These are phyloP conservation scores for Leccinum subtestaceum DNA, from an alignment of 768 basidiomycete genomes.

Conservation along the genomic window DNA sequence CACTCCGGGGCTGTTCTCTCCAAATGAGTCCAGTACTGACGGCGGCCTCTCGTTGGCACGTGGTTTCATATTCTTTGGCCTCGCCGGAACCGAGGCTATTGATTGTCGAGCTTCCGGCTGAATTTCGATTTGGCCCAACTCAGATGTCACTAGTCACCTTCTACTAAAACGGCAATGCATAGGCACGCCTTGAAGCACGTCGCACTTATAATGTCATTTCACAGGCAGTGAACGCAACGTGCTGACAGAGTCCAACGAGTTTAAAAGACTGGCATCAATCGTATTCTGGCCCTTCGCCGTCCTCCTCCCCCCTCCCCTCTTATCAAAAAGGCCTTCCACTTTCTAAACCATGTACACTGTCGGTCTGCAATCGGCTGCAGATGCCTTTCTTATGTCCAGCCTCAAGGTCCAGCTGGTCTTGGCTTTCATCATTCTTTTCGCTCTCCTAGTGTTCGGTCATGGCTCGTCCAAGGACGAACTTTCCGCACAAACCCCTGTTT, in stretches of 20 bases:
- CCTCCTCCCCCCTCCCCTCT: conserved; percentile 8
- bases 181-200: conserved; percentile 27
- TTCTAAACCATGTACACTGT: conserved; percentile 40
- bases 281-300: conserved; percentile 22
- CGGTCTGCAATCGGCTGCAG: conserved; percentile 39
- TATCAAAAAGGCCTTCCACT: conserved; percentile 26
- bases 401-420: conserved; percentile 34
- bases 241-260: conserved; percentile 9
- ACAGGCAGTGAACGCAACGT: conserved; percentile 24
- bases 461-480: conserved; percentile 46
- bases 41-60: conserved; percentile 17
- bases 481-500: conserved; percentile 41
- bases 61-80: conserved; percentile 13
- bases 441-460: conserved; percentile 39
- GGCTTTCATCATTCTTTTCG: conserved; percentile 33
- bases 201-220: conserved; percentile 25
- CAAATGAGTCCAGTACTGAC: conserved; percentile 9
- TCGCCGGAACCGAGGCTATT: conserved; percentile 28
- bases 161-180: conserved; percentile 12
- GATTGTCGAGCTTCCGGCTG: conserved; percentile 22
- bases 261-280: conserved; percentile 29
- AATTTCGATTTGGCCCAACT: conserved; percentile 11
- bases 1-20: conserved; percentile 12
- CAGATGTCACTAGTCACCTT: not conserved
- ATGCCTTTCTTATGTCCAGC: conserved; percentile 35